Base-by-base conservation (phyloP, 345 rosid genomes). In the Toxicodendron radicans region DNA sequence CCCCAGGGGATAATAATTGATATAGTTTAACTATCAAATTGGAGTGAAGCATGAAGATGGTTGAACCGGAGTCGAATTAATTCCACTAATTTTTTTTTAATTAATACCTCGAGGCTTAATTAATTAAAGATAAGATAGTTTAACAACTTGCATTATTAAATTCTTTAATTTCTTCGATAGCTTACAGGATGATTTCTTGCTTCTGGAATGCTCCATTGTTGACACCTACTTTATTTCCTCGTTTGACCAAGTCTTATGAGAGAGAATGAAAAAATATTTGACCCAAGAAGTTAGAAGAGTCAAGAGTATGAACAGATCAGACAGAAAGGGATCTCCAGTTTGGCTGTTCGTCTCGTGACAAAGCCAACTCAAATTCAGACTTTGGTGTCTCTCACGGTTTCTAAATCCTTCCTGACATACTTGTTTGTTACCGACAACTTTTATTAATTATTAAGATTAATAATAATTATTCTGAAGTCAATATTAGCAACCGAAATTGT, bases 71-170 rank as follows among this genome's bases (percentile, higher is more conserved):
- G n/a, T n/a, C n/a, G n/a, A n/a, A n/a, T n/a, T n/a, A n/a, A n/a
- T n/a, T n/a, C n/a, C n/a, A n/a, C n/a, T n/a, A n/a, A n/a, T n/a
- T n/a, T n/a, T n/a, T n/a, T n/a, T n/a, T n/a, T n/a, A n/a, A n/a
- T n/a, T n/a, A n/a, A n/a, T n/a, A n/a, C n/a, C n/a, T n/a, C n/a
- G n/a, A n/a, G 43, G 70, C n/a, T 53, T 69, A 14, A 8, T 45
- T 14, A 57, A 46, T 3, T 27, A 21, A 4, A 14, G 33, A 64
- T 48, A 77, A 59, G 67, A 27, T 45, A 11, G 62, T 18, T 23
- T 33, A 54, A 58, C 76, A 75, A 64, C 70, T 72, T 72, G 82
- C 77, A 73, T 80, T 76, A 77, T 63, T 12, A 79, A 78, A 84
- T 70, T 84, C 80, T 77, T n/a, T n/a, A n/a, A n/a, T n/a, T n/a